Percentiles rank a stretch among this genome's conserved stretches.
These are phyloP conservation scores for Fusarium chuoi DNA, from an alignment of 2,329 filamentous ascomycete species.

Conservation along the genomic window DNA sequence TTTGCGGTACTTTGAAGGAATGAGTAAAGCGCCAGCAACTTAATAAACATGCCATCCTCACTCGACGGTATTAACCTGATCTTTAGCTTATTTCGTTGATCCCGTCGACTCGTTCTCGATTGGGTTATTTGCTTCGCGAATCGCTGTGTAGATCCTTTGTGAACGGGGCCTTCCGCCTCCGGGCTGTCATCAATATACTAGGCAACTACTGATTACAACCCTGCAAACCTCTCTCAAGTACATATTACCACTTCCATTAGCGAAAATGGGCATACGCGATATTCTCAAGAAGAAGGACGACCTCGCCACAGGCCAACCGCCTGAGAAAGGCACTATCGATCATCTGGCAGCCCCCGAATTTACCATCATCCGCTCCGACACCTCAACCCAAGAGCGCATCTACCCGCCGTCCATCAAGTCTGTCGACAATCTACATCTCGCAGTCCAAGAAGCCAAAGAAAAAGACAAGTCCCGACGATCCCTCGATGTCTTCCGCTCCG, in stretches of 20 bases:
- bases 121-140: slow-evolving; percentile 14
- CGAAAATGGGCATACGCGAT: slow-evolving; percentile 62
- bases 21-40: not conserved
- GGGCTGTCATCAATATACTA: not conserved
- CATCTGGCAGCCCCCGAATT: slow-evolving; percentile 70
- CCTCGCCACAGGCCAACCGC: slow-evolving; percentile 50
- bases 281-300: slow-evolving; percentile 65
- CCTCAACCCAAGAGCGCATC: slow-evolving; percentile 81
- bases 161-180: slow-evolving; percentile 22
- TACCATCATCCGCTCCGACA: slow-evolving; percentile 87
- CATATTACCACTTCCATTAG: not conserved
- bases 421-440: slow-evolving; percentile 47
- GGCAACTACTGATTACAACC: slow-evolving; percentile 1
- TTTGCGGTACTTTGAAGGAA: slow-evolving; percentile 32
- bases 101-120: not conserved
- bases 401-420: slow-evolving; percentile 65
- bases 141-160: slow-evolving; percentile 20
- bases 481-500: slow-evolving; percentile 58
- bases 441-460: slow-evolving; percentile 44
- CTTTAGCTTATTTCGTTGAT: not conserved
- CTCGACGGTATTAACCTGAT: not conserved
- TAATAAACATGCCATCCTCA: not conserved
- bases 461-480: slow-evolving; percentile 54
- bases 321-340: slow-evolving; percentile 51
- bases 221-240: not conserved